Evolutionary conservation across 345 rosid species (phyloP), one percentile per base, ranked within the genome.

Genomic region (Populus tremula): DNA sequence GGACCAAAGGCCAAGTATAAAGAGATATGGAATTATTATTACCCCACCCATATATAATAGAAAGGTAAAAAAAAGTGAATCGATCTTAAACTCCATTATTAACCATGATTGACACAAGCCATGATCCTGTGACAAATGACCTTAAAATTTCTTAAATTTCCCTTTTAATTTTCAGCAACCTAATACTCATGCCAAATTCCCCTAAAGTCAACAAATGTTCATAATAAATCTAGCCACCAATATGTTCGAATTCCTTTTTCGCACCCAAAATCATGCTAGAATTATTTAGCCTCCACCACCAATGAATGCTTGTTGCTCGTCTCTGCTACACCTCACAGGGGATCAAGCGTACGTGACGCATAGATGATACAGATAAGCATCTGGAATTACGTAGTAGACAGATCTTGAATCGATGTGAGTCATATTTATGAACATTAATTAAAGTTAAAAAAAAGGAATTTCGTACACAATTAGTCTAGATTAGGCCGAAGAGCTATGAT

Each of bases 201-300:
- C 25, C n/a, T 9, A 29, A 71, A 50, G 74, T 71, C 63, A 71
- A 29, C 63, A 50, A 53, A 71, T 17, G 63, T 71, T 31, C 64
- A 53, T 71, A 0, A 8, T 23, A 59, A n/a, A 59, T 3, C 8
- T 23, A 23, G 29, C 61, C 61, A 54, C 61, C 61, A 8, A 8
- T 54, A 1, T 54, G 0, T 20, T 54, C 61, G 21, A 53, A 53
- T 53, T 7, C 61, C 21, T 53, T 53, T 45, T 53, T 53, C 61
- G 61, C n/a, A 8, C 63, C 63, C 63, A n/a, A n/a, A 59, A 59
- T 59, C 64, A 59, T 59, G 64, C 64, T 59, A 11, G 14, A 3
- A 23, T 59, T 23, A 59, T n/a, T n/a, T n/a, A 25, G 1, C 29
- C 64, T 9, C 29, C 64, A 10, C 64, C 23, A 4, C 29, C 12